phyloP scores from a whole-genome alignment of 257 asterid genomes.

The Primulina eburnea region DNA sequence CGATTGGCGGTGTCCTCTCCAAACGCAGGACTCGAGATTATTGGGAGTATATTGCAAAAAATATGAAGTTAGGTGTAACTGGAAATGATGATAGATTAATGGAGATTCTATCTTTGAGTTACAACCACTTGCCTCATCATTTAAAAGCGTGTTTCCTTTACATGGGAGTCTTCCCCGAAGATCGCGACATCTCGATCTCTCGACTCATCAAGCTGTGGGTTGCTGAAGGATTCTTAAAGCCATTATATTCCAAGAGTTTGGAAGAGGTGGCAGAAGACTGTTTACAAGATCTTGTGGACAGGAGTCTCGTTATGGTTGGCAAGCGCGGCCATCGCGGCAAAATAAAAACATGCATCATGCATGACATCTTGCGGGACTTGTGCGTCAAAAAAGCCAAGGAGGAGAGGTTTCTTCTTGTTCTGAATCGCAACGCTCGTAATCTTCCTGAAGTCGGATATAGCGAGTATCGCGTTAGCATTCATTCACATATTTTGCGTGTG shows the following conservation, averaged over 20 bases:
- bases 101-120: conserved; percentile 7
- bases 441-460: background rate
- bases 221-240: conserved; percentile 17
- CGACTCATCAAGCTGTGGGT: conserved; percentile 19
- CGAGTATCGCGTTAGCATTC: conserved; percentile 19
- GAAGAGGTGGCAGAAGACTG: conserved; percentile 18
- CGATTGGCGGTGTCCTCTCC: conserved; percentile 16
- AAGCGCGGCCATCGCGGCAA: background rate
- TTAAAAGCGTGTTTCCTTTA: conserved; percentile 16
- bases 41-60: conserved; percentile 26
- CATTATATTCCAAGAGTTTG: background rate
- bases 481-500: background rate
- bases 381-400: conserved; percentile 27
- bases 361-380: conserved; percentile 14
- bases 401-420: conserved; percentile 27
- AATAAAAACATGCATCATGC: conserved; percentile 7
- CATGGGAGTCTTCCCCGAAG: conserved; percentile 20
- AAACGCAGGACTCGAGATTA: conserved; percentile 8
- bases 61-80: conserved; percentile 4
- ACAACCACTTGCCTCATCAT: conserved; percentile 13
- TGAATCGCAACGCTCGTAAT: background rate
- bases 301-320: conserved; percentile 7
- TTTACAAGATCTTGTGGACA: conserved; percentile 8
- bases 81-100: background rate
- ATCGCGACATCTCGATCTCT: background rate